phyloP scores from a whole-genome alignment of 2,329 filamentous ascomycete genomes.

The Cladosporium colombiae region DNA sequence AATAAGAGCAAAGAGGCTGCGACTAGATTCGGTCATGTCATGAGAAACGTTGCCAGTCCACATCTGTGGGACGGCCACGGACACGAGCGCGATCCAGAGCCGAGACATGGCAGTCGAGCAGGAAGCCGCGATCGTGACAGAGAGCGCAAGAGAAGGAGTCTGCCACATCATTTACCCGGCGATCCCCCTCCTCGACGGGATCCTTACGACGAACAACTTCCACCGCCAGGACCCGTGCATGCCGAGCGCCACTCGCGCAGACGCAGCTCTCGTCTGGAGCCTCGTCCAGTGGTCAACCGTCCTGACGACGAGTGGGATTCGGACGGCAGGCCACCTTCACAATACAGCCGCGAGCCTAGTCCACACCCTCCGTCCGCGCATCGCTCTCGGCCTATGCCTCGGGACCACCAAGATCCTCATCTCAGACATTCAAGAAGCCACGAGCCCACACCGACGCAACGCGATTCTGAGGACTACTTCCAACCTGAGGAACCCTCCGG shows the following conservation, averaged over 20 bases:
- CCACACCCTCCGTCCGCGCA: conserved; percentile 21
- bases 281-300: conserved; percentile 6
- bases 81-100: conserved; percentile 18
- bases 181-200: conserved; percentile 13
- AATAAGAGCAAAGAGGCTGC: conserved; percentile 37
- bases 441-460: conserved; percentile 43
- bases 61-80: conserved; percentile 38
- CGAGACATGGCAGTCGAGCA: conserved; percentile 26
- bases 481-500: conserved; percentile 20
- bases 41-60: conserved; percentile 38
- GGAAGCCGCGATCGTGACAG: conserved; percentile 26
- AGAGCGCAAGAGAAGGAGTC: conserved; percentile 26
- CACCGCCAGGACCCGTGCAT: conserved; percentile 10
- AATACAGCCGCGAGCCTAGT: conserved; percentile 20
- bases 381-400: conserved; percentile 11
- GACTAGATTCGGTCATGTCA: conserved; percentile 39
- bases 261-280: conserved; percentile 14
- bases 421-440: conserved; percentile 46
- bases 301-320: conserved; percentile 11
- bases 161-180: conserved; percentile 23
- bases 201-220: conserved; percentile 15
- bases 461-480: conserved; percentile 27
- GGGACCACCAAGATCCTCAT: conserved; percentile 35
- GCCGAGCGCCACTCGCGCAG: conserved; percentile 11
- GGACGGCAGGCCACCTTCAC: conserved; percentile 4